Evolutionary conservation across 768 basidiomycete species (phyloP), one percentile per base, ranked within the genome.

Genomic region (Kwoniella dejecticola): DNA sequence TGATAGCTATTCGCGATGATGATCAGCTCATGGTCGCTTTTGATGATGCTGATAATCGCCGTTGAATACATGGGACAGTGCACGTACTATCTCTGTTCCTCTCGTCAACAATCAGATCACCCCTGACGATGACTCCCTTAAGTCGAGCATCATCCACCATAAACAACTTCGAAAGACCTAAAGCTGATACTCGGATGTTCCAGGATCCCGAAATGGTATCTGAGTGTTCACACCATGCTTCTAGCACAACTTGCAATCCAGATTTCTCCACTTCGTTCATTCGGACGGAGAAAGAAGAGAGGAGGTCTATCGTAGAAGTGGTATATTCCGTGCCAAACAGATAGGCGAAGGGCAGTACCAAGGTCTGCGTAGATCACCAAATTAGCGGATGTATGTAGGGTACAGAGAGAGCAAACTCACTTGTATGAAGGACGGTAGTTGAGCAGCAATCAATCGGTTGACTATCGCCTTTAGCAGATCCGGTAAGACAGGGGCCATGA

Each of bases 121-220:
- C 95, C 77, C 93, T 94, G 45, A 98, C 95, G 26, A 82, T 77
- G 12, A 96, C 80, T 33, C 80, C 83, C 64, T 85, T 84, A 66
- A 97, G 68, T 62, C 84, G 85, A 11, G 86, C 83, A n/a, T 88
- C 83, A 3, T 41, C 19, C 4, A 86, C 84, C 0, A 80, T 80
- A 72, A 89, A 88, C 23, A 98, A 82, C 63, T 89, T 85, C 27
- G 85, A 85, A 50, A 99, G 80, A 0, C 89, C 94, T 56, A 97
- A 80, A 38, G 85, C 88, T 77, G 91, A 93, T 70, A 95, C 84
- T 30, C 91, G 86, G 3, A 87, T 85, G 10, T 91, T 87, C 94
- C 95, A 98, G 78, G 88, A 91, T 29, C 96, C 94, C 73, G 92
- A 91, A 83, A 98, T 90, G 4, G 88, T 91, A 78, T 91, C 89